These are phyloP conservation scores for Hericium rajendrae DNA, from an alignment of 768 basidiomycete species.

Conservation along the genomic window DNA sequence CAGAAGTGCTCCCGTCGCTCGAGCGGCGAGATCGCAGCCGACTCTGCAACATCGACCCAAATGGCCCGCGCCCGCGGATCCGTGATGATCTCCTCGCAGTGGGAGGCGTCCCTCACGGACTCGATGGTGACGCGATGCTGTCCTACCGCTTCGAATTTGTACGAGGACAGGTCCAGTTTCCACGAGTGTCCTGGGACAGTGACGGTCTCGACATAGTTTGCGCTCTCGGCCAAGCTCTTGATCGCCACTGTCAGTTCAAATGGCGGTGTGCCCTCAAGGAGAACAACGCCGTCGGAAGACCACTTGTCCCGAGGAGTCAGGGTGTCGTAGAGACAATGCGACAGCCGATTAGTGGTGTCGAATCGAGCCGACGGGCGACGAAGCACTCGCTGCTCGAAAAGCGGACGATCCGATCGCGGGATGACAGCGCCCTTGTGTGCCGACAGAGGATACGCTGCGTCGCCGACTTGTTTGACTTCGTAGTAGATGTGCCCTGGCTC, in stretches of 20 bases:
- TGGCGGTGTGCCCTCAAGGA: conserved; percentile 78
- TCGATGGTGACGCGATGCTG: conserved; percentile 75
- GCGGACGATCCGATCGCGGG: conserved; percentile 55
- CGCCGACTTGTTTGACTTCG: conserved; percentile 83
- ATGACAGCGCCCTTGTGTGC: conserved; percentile 54
- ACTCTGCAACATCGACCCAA: conserved; percentile 94
- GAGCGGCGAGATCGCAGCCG: conserved; percentile 83
- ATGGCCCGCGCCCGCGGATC: conserved; percentile 53
- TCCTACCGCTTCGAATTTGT: conserved; percentile 70
- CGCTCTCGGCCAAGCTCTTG: conserved; percentile 66
- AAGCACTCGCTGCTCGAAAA: conserved; percentile 82
- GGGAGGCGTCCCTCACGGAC: conserved; percentile 68
- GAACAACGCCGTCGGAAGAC: conserved; percentile 50
- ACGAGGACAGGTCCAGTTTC: conserved; percentile 62
- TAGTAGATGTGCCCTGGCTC: conserved; percentile 78
- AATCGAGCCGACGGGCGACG: conserved; percentile 76
- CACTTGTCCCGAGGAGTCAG: conserved; percentile 44
- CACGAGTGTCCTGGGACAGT: conserved; percentile 42
- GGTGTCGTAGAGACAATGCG: conserved; percentile 67
- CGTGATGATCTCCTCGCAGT: conserved; percentile 65
- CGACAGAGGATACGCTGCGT: conserved; percentile 72
- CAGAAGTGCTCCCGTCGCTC: conserved; percentile 75
- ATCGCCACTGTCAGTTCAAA: conserved; percentile 71
- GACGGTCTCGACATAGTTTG: conserved; percentile 48
- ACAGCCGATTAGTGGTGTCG: conserved; percentile 51